Percentiles rank a stretch among this genome's conserved stretches.
phyloP scores from a whole-genome alignment of 345 rosid species.

The Populus deltoides region DNA sequence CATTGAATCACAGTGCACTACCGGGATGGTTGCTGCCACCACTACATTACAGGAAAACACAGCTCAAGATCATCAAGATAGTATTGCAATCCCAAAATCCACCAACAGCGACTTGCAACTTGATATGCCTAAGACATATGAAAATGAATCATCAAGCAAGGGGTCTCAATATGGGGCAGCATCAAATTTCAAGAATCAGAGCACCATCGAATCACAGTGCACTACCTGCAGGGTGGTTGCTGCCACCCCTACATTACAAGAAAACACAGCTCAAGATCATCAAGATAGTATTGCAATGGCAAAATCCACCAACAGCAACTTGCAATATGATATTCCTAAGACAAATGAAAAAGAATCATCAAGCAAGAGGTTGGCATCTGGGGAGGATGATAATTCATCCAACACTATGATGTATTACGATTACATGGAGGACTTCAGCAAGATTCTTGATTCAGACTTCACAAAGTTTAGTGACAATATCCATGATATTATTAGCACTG shows the following conservation, averaged over 20 bases:
- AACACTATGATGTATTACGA: conserved; percentile 19
- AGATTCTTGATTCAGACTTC: conserved; percentile 27
- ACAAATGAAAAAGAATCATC: background rate
- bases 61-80: background rate
- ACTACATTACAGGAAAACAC: background rate
- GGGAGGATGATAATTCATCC: background rate
- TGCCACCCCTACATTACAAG: background rate
- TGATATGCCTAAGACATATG: background rate
- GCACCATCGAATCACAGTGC: background rate
- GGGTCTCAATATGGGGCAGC: background rate
- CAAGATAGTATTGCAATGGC: background rate
- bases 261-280: background rate
- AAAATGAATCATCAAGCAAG: background rate
- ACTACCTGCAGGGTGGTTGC: background rate
- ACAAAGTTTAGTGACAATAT: background rate
- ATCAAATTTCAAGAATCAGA: background rate
- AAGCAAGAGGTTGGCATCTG: background rate
- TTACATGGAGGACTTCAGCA: conserved; percentile 33
- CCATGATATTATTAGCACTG: background rate
- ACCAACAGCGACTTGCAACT: background rate
- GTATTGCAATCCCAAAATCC: background rate
- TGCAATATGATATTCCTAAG: too few species aligned
- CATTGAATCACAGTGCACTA: background rate
- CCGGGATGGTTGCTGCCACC: background rate
- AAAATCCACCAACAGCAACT: background rate